A percentile compares a stretch with the other conserved stretches of the same genome.
These are phyloP conservation scores for Carex parvula DNA, from an alignment of 176 grass and related monocot genomes.

Conservation along the genomic window DNA sequence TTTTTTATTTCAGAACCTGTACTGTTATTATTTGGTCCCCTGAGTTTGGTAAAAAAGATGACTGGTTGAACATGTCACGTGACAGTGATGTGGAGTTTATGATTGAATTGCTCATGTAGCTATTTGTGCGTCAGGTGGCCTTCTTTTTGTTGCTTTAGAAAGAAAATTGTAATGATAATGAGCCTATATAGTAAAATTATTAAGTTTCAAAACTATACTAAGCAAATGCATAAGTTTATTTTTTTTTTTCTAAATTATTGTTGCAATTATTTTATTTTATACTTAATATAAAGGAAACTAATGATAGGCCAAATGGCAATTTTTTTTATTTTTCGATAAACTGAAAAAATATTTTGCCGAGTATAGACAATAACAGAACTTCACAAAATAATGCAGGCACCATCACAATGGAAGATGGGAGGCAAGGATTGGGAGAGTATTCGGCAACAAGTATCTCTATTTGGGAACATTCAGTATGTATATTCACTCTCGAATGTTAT, in stretches of 20 bases:
- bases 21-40: not conserved
- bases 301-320: too few species aligned
- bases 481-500: not conserved
- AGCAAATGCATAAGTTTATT: not conserved
- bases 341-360: not conserved
- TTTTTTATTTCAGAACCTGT: not conserved
- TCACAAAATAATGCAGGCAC: conserved; percentile 47
- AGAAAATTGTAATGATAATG: not conserved
- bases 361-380: not conserved
- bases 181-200: not conserved
- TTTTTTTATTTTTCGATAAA: not conserved
- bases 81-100: not conserved
- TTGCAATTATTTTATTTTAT: not conserved
- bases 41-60: not conserved
- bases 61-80: conserved; percentile 16
- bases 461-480: conserved; percentile 78
- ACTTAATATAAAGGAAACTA: not conserved
- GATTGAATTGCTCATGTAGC: not conserved
- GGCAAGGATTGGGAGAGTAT: conserved; percentile 69
- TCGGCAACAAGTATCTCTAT: conserved; percentile 92
- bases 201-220: not conserved
- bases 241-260: not conserved
- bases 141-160: not conserved
- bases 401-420: conserved; percentile 96
- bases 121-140: not conserved